Evolutionary conservation across 2,329 filamentous ascomycete genomes (phyloP).

Genomic region (Xylaria sp.): DNA sequence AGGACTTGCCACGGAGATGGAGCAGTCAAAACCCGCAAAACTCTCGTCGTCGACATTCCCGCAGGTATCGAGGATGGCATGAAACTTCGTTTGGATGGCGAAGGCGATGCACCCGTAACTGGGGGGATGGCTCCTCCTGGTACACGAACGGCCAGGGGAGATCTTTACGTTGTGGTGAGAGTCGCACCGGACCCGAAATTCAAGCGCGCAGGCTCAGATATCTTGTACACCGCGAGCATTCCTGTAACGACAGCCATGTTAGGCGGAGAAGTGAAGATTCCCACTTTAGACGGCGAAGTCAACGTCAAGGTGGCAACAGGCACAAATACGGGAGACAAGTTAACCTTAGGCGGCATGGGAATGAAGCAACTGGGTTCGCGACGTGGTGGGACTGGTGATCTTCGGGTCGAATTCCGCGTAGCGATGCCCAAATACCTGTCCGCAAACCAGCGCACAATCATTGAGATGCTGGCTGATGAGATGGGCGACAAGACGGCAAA

Average conservation of each 20-base stretch:
- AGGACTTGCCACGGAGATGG: slow-evolving; percentile 82
- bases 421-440: slow-evolving; percentile 94
- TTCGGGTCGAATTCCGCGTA: slow-evolving; percentile 94
- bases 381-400: slow-evolving; percentile 77
- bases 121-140: slow-evolving; percentile 74
- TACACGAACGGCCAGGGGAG: slow-evolving; percentile 76
- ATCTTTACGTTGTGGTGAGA: slow-evolving; percentile 90
- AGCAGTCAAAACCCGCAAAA: slow-evolving; percentile 83
- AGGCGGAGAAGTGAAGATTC: slow-evolving; percentile 88
- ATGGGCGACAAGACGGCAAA: slow-evolving; percentile 93
- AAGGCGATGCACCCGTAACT: slow-evolving; percentile 86
- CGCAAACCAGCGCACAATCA: slow-evolving; percentile 88
- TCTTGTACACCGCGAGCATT: slow-evolving; percentile 90
- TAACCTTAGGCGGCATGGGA: slow-evolving; percentile 89
- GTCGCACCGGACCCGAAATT: slow-evolving; percentile 93
- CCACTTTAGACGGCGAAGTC: slow-evolving; percentile 89
- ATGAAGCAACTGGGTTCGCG: slow-evolving; percentile 86
- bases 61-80: slow-evolving; percentile 97
- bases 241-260: slow-evolving; percentile 93
- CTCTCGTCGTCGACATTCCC: slow-evolving; percentile 89
- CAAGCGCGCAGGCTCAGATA: slow-evolving; percentile 85
- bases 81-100: slow-evolving; percentile 84
- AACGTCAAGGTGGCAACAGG: slow-evolving; percentile 92
- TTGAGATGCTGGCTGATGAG: slow-evolving; percentile 97
- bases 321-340: slow-evolving; percentile 90